Conservation (phyloP, 1,284 basidiomycete genomes). For the Trichosporon ovoides region DNA sequence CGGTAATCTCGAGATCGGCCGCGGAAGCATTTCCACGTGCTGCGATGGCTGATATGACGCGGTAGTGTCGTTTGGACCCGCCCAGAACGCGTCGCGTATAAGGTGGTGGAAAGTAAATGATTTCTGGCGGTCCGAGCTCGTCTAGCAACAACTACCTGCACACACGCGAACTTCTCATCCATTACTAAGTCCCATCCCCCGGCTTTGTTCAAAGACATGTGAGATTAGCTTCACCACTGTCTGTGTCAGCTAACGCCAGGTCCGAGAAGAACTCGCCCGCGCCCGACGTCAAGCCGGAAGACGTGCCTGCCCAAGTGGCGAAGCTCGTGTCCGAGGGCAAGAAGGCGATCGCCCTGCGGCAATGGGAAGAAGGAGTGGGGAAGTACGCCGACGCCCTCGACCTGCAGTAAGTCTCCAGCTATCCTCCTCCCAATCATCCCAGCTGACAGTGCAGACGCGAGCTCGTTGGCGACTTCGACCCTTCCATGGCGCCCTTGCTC, state of each 20-base stretch:
- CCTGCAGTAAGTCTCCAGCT: slow-evolving; percentile 57
- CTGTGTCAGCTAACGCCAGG: too few species aligned
- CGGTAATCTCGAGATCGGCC: background rate
- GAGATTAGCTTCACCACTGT: too few species aligned
- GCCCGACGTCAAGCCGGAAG: background rate
- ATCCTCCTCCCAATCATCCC: background rate
- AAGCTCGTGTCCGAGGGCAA: slow-evolving; percentile 45
- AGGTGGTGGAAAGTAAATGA: background rate
- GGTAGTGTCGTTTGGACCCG: background rate
- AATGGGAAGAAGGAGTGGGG: slow-evolving; percentile 78
- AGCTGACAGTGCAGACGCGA: slow-evolving; percentile 55
- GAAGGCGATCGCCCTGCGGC: slow-evolving; percentile 71
- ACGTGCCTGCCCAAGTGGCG: slow-evolving; percentile 25
- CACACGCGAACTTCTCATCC: too few species aligned
- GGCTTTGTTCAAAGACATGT: too few species aligned
- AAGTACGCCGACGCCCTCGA: slow-evolving; percentile 80
- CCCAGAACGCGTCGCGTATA: background rate
- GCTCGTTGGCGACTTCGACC: slow-evolving; percentile 65
- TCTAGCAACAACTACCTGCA: too few species aligned
- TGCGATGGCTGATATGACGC: background rate
- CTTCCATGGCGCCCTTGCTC: slow-evolving; percentile 73
- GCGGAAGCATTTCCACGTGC: background rate
- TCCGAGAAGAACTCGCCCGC: background rate
- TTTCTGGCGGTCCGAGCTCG: background rate
- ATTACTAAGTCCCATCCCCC: too few species aligned